Conservation (phyloP, 768 basidiomycete genomes). For the Rickenella mellea region DNA sequence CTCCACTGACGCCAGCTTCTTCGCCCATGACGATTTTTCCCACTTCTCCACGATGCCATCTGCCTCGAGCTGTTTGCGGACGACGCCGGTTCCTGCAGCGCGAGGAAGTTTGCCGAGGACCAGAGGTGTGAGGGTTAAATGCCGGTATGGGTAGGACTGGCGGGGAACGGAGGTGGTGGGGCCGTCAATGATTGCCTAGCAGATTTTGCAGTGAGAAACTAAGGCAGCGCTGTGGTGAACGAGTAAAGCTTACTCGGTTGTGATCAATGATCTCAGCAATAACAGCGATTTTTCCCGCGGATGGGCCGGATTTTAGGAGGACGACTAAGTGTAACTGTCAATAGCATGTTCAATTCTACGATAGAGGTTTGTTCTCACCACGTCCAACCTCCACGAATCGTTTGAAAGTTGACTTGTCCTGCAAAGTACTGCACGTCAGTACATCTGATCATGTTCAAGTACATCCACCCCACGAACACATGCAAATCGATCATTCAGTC, state of each 20-base stretch:
- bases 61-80: slow-evolving; percentile 85
- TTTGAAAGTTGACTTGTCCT: slow-evolving; percentile 82
- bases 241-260: slow-evolving; percentile 77
- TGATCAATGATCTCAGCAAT: slow-evolving; percentile 99
- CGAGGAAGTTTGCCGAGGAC: slow-evolving; percentile 79
- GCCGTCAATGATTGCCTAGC: slow-evolving; percentile 90
- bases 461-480: too few relatives aligned
- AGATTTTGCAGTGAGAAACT: neutral
- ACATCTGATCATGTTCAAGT: too few relatives aligned
- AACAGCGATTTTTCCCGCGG: slow-evolving; percentile 82
- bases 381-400: slow-evolving; percentile 98
- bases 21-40: slow-evolving; percentile 82
- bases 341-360: neutral
- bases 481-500: too few relatives aligned
- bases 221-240: too few relatives aligned
- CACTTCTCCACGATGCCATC: slow-evolving; percentile 80
- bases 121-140: slow-evolving; percentile 85
- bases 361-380: slow-evolving; percentile 35
- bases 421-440: slow-evolving; percentile 1
- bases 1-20: slow-evolving; percentile 69
- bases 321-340: slow-evolving; percentile 47
- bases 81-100: slow-evolving; percentile 67
- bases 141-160: slow-evolving; percentile 85
- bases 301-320: slow-evolving; percentile 85
- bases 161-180: slow-evolving; percentile 87